Percentiles rank a stretch among this genome's conserved stretches.
phyloP scores from a whole-genome alignment of 208 protist species.

The Trichomonas tenax region DNA sequence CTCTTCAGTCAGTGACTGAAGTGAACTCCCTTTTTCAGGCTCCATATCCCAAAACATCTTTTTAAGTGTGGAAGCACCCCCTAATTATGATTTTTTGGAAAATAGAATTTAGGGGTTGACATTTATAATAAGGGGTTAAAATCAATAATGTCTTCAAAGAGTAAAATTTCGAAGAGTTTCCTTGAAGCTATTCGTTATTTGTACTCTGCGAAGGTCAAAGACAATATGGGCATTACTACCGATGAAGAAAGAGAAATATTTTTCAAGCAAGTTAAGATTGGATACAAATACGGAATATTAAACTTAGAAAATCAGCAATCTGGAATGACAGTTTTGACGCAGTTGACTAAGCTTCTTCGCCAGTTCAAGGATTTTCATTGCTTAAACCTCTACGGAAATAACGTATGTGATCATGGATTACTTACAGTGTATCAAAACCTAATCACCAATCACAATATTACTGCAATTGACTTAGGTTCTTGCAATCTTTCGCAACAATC shows the following conservation, averaged over 20 bases:
- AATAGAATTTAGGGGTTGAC: no score
- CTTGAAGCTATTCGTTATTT: neutral
- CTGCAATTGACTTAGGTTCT: neutral
- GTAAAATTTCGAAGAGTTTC: neutral
- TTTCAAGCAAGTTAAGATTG: neutral
- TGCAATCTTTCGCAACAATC: neutral
- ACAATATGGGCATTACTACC: neutral
- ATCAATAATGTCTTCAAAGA: no score
- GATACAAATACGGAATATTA: neutral
- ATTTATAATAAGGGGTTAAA: no score
- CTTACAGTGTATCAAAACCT: neutral
- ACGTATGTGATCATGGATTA: slow-evolving; percentile 9
- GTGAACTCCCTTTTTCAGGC: neutral
- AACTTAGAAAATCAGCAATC: neutral
- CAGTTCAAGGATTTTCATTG: neutral
- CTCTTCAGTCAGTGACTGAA: neutral
- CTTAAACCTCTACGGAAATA: slow-evolving; percentile 15
- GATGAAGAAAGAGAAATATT: neutral
- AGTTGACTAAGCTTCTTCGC: neutral
- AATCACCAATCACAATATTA: neutral
- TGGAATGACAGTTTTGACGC: neutral
- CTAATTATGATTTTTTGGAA: no score
- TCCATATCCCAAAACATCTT: neutral
- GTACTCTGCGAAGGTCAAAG: neutral
- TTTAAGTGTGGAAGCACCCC: no score